Base-by-base conservation (phyloP, 2,329 filamentous ascomycete genomes). In the Epichloe coenophiala region DNA sequence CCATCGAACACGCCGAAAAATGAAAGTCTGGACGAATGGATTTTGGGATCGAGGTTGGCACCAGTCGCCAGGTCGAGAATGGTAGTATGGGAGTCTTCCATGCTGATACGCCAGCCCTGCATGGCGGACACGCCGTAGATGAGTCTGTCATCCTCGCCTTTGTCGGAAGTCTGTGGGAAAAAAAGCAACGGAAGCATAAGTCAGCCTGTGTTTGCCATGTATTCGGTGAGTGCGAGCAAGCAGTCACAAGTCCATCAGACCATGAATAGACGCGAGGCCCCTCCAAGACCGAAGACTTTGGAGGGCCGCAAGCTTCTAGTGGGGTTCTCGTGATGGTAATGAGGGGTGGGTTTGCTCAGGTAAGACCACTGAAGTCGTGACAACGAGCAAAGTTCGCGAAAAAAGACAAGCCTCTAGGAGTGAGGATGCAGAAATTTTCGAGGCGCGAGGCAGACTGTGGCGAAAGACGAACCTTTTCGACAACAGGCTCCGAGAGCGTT, bases 101-200 rank as follows among this genome's bases (percentile, higher is more conserved):
- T 98, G 75, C 88, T 95, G 73, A 98, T 97, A 73, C 93, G 86
- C 93, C 93, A 98, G 75, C 93, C 93, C 72, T 98, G 93, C 93
- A 98, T 98, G 71, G 89, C 89, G 58, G 93, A 98, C 58, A 97
- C 83, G 65, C 93, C 93, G 70, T 87, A 98, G 66, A 93, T 72
- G 66, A 95, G 82, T 66, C 88, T 84, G 58, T 95, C 89, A 86
- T 97, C 90, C 73, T 88, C 83, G 71, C 90, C 90, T 66, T 83
- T 83, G 67, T 85, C 83, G 63, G 93, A 98, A 72, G 83, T 77
- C 93, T 97, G 65, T 21, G 11, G 19, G 19, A 35, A 33, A 27
- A 42, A 33, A 52, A 21, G 58, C 35, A 27, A 27, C 33, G 38
- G 36, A 19, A 44, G 54, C 42, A 39, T 44, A 48, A 48, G 58